Base-by-base conservation (phyloP, 768 basidiomycete species). In the Boletus tomentosulus region DNA sequence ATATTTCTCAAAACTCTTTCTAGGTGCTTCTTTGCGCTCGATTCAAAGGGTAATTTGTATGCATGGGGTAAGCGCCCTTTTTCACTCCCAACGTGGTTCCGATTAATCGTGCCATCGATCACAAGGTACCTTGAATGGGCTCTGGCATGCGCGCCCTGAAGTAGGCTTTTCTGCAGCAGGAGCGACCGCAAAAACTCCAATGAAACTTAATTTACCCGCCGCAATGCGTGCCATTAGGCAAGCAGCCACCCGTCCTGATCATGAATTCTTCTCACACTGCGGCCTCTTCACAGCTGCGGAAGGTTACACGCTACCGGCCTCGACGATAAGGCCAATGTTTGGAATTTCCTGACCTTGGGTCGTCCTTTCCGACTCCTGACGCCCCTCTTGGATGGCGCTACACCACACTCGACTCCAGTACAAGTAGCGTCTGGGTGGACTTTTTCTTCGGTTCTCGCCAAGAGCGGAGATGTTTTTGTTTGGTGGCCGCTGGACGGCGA, bases 11-110 rank as follows among this genome's bases (percentile, higher is more conserved):
- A 48, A 9, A 30, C 38, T 33, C 25, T 33, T n/a, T 50, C 24
- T 54, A 93, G 90, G 90, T 89, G 86, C 31, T 95, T 92, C 69
- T 87, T 92, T 62, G 91, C 89, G 2, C 71, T 95, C 38, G 89
- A 93, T 67, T 84, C 88, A 1, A 68, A 79, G 46, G 92, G 92
- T 7, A 69, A 73, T 31, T 70, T 95, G 24, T 78, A 85, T 62
- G 85, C 85, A n/a, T 95, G 92, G 90, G 93, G 90, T 89, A 54
- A 63, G 12, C 6, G 25, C 46, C 33, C 30, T 27, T 45, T 44
- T 27, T 45, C 45, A 46, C 45, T 22, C 35, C 39, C n/a, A 41
- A 4, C 24, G 24, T 52, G 41, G 31, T 46, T 43, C 25, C 45
- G 38, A 28, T 52, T 53, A 50, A 62, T 52, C n/a, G 16, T 27